Percentiles rank a stretch among this genome's conserved stretches.
These are phyloP conservation scores for Hypoxylon sp. DNA, from an alignment of 2,329 filamentous ascomycete species.

Conservation along the genomic window DNA sequence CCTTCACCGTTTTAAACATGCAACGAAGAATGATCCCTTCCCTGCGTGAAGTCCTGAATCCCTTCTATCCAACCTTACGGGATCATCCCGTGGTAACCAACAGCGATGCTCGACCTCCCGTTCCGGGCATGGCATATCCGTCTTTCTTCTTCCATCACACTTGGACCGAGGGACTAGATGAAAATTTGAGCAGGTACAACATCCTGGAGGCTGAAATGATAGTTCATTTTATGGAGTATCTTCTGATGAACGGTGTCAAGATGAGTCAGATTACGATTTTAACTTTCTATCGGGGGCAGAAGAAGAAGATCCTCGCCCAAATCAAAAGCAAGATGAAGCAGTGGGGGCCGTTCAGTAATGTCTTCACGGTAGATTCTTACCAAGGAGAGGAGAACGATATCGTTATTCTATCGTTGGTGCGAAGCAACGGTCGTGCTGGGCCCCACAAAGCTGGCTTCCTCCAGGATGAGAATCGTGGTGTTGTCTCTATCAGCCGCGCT, in stretches of 20 bases:
- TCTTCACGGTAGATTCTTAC: conserved; percentile 88
- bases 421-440: conserved; percentile 69
- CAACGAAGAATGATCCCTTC: conserved; percentile 73
- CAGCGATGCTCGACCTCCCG: conserved; percentile 52
- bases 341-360: conserved; percentile 62
- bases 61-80: conserved; percentile 61
- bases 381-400: conserved; percentile 93
- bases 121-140: conserved; percentile 61
- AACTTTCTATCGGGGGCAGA: conserved; percentile 90
- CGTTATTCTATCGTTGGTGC: conserved; percentile 82
- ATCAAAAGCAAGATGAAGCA: conserved; percentile 55
- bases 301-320: conserved; percentile 70
- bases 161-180: conserved; percentile 74
- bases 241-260: conserved; percentile 74
- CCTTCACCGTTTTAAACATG: conserved; percentile 73
- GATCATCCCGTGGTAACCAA: conserved; percentile 61
- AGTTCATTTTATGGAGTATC: conserved; percentile 76
- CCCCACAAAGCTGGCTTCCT: conserved; percentile 76
- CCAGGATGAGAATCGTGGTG: conserved; percentile 69
- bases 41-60: conserved; percentile 60
- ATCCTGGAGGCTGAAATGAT: conserved; percentile 81
- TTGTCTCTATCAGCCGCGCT: conserved; percentile 76
- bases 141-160: conserved; percentile 66
- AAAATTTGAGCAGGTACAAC: conserved; percentile 77
- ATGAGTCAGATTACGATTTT: conserved; percentile 78